phyloP scores from a whole-genome alignment of 768 basidiomycete species.

The Pulveroboletus frians region DNA sequence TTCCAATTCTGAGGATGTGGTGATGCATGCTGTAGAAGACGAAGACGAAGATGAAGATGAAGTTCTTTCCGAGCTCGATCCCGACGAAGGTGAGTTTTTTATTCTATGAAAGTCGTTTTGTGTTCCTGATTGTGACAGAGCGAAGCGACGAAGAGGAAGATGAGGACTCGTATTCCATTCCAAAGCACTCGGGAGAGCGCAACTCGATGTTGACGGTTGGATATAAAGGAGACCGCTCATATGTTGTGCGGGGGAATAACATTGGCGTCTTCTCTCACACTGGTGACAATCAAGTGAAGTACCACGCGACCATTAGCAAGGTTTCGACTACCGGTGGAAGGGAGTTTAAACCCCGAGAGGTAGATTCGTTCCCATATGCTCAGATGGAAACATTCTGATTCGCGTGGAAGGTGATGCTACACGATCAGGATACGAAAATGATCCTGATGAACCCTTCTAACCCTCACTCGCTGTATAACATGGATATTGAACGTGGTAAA shows the following conservation, averaged over 20 bases:
- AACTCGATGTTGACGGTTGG: conserved; percentile 92
- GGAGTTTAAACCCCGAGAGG: conserved; percentile 81
- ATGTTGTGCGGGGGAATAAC: conserved; percentile 86
- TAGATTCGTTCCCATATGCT: conserved; percentile 30
- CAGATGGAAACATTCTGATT: conserved; percentile 2
- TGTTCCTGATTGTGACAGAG: conserved; percentile 37
- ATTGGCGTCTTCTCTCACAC: conserved; percentile 87
- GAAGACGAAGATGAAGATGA: conserved; percentile 80
- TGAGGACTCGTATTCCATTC: conserved; percentile 33
- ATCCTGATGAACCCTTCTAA: conserved; percentile 80
- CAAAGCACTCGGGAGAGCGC: conserved; percentile 50
- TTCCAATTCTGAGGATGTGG: conserved; percentile 75
- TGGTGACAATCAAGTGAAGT: conserved; percentile 67
- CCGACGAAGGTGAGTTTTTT: conserved; percentile 48
- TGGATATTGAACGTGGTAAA: conserved; percentile 94
- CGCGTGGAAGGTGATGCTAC: conserved; percentile 77
- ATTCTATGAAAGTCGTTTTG: background rate
- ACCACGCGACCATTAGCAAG: conserved; percentile 82
- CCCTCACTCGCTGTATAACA: conserved; percentile 75
- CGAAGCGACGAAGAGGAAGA: conserved; percentile 37
- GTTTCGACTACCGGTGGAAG: conserved; percentile 76
- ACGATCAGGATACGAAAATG: conserved; percentile 96
- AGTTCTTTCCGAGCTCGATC: conserved; percentile 62
- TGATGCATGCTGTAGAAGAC: conserved; percentile 75
- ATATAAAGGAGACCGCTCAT: conserved; percentile 92